A percentile compares a stretch with the other conserved stretches of the same genome.
phyloP scores from a whole-genome alignment of 2,329 filamentous ascomycete species.

The Moelleriella libera region DNA sequence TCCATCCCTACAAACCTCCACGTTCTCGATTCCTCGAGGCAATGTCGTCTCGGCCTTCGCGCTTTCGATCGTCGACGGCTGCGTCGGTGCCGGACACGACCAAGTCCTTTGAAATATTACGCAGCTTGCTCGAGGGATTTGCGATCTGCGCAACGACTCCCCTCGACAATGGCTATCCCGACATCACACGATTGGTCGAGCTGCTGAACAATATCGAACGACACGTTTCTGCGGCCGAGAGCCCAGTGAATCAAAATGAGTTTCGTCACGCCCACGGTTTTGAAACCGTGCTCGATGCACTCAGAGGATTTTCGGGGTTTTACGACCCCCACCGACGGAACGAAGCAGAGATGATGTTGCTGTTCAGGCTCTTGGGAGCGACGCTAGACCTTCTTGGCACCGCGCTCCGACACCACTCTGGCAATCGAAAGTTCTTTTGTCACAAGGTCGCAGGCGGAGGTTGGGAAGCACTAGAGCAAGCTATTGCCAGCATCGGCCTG shows the following conservation, averaged over 20 bases:
- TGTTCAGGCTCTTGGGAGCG: constrained; percentile 57
- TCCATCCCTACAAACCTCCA: not conserved
- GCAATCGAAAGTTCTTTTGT: constrained; percentile 79
- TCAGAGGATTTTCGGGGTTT: constrained; percentile 59
- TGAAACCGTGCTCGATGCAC: constrained; percentile 52
- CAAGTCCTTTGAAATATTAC: constrained; percentile 46
- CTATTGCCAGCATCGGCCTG: constrained; percentile 52
- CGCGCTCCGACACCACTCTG: constrained; percentile 63
- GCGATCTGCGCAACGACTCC: constrained; percentile 17
- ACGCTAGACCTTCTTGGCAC: constrained; percentile 63
- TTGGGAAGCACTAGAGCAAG: constrained; percentile 63
- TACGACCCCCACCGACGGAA: constrained; percentile 55
- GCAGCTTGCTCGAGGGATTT: constrained; percentile 36
- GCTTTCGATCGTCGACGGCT: constrained; percentile 51
- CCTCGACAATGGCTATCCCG: constrained; percentile 29
- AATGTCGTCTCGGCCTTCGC: constrained; percentile 38
- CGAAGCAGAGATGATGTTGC: constrained; percentile 45
- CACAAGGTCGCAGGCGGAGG: constrained; percentile 63
- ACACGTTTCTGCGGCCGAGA: constrained; percentile 33
- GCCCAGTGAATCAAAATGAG: constrained; percentile 52
- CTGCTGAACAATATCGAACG: constrained; percentile 54
- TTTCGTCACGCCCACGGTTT: constrained; percentile 76
- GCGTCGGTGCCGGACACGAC: constrained; percentile 41
- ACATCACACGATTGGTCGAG: constrained; percentile 33
- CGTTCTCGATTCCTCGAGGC: constrained; percentile 9